Base-by-base conservation (phyloP, 2,329 filamentous ascomycete genomes). In the Xylaria sp. region DNA sequence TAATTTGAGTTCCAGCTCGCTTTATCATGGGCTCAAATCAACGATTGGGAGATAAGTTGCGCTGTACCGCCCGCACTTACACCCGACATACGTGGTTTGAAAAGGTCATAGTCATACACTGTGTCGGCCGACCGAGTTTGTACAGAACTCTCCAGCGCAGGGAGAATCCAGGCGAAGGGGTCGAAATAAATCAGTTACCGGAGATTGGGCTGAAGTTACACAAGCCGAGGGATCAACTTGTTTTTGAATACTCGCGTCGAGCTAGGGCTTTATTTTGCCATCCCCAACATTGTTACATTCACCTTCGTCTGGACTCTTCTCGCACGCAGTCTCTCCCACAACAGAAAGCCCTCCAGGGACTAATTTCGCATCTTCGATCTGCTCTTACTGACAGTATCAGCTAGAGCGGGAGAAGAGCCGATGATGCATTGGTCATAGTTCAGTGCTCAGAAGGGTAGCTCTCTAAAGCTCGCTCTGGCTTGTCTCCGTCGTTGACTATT, bases 221-320 rank as follows among this genome's bases (percentile, higher is more conserved):
- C 58, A 61, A 61, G 7, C 31, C n/a, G 58, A 61, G n/a, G 6
- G 58, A 51, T 28, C n/a, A 48, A 51, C n/a, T 18, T 36, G 28
- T 33, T 39, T 51, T 43, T 20, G 33, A 52, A 41, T 51, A 13
- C 28, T 28, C 25, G 31, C 15, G 33, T 41, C 31, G 20, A 13
- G 33, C 48, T 31, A 31, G n/a, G n/a, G n/a, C 33, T 25, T 41
- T 25, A 9, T 41, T 20, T 41, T 41, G 9, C 28, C 13, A 52
- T 28, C 20, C 23, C 31, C 7, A 39, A 25, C n/a, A 41, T 51
- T 51, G 10, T 43, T 52, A 2, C 25, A 23, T 51, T n/a, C 20
- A 39, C 12, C 10, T n/a, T 46, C 43, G 7, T 39, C 18, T 12
- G 23, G 25, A 20, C n/a, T 15, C 31, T 43, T 63, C 25, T 36